phyloP scores from a whole-genome alignment of 306 rosid genomes.

The Arachis stenosperma region DNA sequence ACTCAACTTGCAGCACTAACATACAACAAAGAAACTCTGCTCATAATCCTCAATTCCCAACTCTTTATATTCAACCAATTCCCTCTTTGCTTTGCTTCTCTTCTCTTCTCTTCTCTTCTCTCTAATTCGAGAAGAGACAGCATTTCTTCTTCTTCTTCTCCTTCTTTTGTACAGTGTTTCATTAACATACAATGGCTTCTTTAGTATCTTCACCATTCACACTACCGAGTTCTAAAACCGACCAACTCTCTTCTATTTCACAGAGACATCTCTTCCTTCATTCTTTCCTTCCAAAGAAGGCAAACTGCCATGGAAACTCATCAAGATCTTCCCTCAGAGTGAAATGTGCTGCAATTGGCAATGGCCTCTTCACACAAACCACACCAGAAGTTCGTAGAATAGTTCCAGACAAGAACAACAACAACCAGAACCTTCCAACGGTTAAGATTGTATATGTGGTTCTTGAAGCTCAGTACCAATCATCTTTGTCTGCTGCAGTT shows the following conservation, averaged over 20 bases:
- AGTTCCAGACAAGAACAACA: slow-evolving; percentile 69
- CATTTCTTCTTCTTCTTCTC: background rate
- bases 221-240: slow-evolving; percentile 62
- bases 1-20: too few relatives aligned
- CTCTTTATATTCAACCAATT: background rate
- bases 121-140: slow-evolving; percentile 31
- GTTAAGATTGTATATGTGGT: slow-evolving; percentile 92
- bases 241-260: slow-evolving; percentile 67
- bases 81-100: background rate
- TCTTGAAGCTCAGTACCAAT: slow-evolving; percentile 96
- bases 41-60: background rate
- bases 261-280: slow-evolving; percentile 80
- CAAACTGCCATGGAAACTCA: slow-evolving; percentile 31
- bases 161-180: background rate
- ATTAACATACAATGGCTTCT: slow-evolving; percentile 72
- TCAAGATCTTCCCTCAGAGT: slow-evolving; percentile 55
- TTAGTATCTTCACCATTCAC: slow-evolving; percentile 74
- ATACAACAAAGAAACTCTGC: too few relatives aligned
- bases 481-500: slow-evolving; percentile 85
- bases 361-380: slow-evolving; percentile 95
- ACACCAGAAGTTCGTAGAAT: slow-evolving; percentile 89
- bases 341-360: slow-evolving; percentile 83
- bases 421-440: slow-evolving; percentile 58
- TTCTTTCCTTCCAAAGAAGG: slow-evolving; percentile 80
- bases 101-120: background rate